Evolutionary conservation across 768 basidiomycete genomes (phyloP), one percentile per base, ranked within the genome.

Genomic region (Calocybe indica): DNA sequence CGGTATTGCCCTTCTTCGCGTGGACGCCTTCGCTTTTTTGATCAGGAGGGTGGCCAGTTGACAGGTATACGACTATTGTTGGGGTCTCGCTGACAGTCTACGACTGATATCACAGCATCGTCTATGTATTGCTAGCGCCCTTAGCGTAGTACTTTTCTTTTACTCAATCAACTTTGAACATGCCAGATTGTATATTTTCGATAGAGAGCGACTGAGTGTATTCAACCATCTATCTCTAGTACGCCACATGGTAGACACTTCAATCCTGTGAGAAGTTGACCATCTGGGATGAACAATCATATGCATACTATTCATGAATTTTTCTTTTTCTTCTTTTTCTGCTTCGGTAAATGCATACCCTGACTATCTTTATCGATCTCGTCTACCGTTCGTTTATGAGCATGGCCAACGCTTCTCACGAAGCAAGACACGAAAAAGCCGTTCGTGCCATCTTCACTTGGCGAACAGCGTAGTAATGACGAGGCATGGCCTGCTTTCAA

Each of bases 391-490:
- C 68, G 58, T 50, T 59, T 62, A 15, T 45, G 43, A 15, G 45
- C 49, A 14, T 44, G 48, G 34, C 48, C 40, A 12, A 11, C 22
- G 15, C 31, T 36, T 45, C 62, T 70, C 30, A 91, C 70, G 61
- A 98, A 93, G 63, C 88, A 96, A n/a, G 90, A 84, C 15, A 99
- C 94, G 57, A 99, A 99, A 71, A 99, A 99, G 0, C 96, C 96
- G 58, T 98, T 98, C 9, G 90, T 92, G 34, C 78, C 80, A 58
- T 98, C 93, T 51, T 87, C 88, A 46, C 83, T 81, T 10, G 90
- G 82, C 28, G 76, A 75, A 62, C 89, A 92, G 12, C 90, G 80
- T 28, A 92, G 58, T 13, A 89, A 61, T 8, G 81, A 80, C 4
- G 69, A 63, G 5, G 87, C 83, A 49, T 79, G 62, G 14, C 61